Conservation (phyloP, 192 early-diverging fungal species). For the Fimicolochytrium jonesii region DNA sequence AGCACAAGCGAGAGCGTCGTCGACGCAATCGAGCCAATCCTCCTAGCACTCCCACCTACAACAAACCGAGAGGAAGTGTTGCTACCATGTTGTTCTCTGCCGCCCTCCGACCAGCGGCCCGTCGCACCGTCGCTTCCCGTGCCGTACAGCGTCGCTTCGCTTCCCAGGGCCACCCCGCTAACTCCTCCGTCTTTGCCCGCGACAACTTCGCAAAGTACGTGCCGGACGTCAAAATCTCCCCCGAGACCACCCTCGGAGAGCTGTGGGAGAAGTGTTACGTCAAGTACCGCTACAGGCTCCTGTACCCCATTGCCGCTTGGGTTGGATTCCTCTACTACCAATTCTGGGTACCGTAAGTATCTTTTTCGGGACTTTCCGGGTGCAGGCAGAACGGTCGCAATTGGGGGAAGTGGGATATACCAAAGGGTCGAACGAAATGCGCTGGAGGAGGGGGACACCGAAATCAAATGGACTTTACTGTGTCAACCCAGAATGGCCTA, state of each 20-base stretch:
- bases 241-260: constrained; percentile 44
- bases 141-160: neutral
- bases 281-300: constrained; percentile 42
- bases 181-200: constrained; percentile 31
- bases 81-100: constrained; percentile 27
- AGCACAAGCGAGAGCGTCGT: too few relatives aligned
- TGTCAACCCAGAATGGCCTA: too few relatives aligned
- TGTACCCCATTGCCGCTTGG: constrained; percentile 44
- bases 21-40: too few relatives aligned
- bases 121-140: constrained; percentile 3
- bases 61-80: too few relatives aligned
- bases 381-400: too few relatives aligned
- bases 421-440: too few relatives aligned
- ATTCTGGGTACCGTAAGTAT: constrained; percentile 48
- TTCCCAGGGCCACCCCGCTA: constrained; percentile 9
- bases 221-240: constrained; percentile 30
- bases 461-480: too few relatives aligned
- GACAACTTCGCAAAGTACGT: constrained; percentile 37
- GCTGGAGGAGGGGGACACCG: too few relatives aligned
- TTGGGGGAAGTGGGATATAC: too few relatives aligned
- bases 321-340: constrained; percentile 41
- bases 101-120: constrained; percentile 14
- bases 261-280: constrained; percentile 39
- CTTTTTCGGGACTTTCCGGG: too few relatives aligned
- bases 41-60: too few relatives aligned